These are phyloP conservation scores for Phytophthora lateralis DNA, from an alignment of 352 stramenopile genomes.

Conservation along the genomic window DNA sequence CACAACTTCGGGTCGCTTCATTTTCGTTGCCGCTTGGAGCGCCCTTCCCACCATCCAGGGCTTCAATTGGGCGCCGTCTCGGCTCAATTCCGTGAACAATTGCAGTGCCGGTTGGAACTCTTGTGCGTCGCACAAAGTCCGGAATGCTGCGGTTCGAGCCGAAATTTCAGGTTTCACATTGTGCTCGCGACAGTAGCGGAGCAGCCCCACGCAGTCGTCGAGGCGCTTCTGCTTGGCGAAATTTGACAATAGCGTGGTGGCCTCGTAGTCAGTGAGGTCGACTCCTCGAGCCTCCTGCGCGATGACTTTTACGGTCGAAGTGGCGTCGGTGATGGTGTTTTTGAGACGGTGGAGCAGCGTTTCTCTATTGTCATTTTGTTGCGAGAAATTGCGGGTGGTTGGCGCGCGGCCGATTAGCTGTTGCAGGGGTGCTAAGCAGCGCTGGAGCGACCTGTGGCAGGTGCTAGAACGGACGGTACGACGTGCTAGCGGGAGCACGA, in stretches of 20 bases:
- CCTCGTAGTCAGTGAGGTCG: conserved; percentile 2
- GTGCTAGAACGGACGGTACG: background rate
- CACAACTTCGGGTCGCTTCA: conserved; percentile 3
- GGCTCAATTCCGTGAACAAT: background rate
- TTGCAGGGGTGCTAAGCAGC: background rate
- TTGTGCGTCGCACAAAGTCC: conserved; percentile 1
- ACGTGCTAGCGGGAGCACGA: background rate
- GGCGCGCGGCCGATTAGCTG: background rate
- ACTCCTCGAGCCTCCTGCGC: background rate
- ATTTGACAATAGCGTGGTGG: background rate
- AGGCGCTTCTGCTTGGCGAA: conserved; percentile 4
- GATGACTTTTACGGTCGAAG: background rate
- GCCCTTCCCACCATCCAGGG: conserved; percentile 18
- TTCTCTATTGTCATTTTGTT: conserved; percentile 5
- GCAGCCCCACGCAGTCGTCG: conserved; percentile 3
- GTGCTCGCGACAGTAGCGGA: conserved; percentile 10
- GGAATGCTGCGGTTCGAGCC: conserved; percentile 5
- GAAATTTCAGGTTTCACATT: background rate
- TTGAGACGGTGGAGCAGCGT: conserved; percentile 2
- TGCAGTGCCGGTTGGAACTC: conserved; percentile 5
- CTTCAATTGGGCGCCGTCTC: conserved; percentile 8
- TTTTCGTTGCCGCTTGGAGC: conserved; percentile 9
- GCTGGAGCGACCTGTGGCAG: background rate
- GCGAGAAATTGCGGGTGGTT: conserved; percentile 1
- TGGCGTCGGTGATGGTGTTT: conserved; percentile 1